Conservation (phyloP, 352 stramenopile genomes). For the Globisporangium lucens region DNA sequence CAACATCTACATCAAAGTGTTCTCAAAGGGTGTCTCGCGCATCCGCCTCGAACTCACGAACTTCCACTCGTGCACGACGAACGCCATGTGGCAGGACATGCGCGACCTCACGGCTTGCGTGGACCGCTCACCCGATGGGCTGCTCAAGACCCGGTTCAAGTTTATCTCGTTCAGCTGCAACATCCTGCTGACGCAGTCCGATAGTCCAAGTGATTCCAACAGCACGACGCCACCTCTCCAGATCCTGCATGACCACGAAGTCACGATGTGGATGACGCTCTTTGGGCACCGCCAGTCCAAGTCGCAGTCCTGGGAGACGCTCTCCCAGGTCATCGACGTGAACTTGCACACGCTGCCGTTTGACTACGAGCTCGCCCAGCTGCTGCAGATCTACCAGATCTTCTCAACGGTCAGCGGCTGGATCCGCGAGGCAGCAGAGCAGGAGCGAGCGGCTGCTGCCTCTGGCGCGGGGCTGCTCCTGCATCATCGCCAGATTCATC, state of each 20-base stretch:
- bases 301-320: conserved; percentile 38
- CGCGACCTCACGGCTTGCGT: conserved; percentile 50
- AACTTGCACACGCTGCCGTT: conserved; percentile 46
- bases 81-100: conserved; percentile 67
- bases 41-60: conserved; percentile 35
- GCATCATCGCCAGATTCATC: conserved; percentile 9
- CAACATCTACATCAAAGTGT: conserved; percentile 54
- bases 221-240: conserved; percentile 13
- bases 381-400: conserved; percentile 29
- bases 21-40: conserved; percentile 30
- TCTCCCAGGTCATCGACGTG: conserved; percentile 58
- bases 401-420: conserved; percentile 12
- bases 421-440: conserved; percentile 6
- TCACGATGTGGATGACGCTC: conserved; percentile 48
- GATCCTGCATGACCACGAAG: conserved; percentile 41
- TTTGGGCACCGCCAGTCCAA: conserved; percentile 47
- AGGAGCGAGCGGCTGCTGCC: neutral
- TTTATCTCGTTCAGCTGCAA: conserved; percentile 55
- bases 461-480: conserved; percentile 6
- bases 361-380: conserved; percentile 36
- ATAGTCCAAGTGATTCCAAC: neutral
- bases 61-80: conserved; percentile 56
- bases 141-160: conserved; percentile 68
- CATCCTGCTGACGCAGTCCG: conserved; percentile 25
- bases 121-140: conserved; percentile 52